Conservation (phyloP, 202 grass and related monocot genomes). For the Panicum hallii region DNA sequence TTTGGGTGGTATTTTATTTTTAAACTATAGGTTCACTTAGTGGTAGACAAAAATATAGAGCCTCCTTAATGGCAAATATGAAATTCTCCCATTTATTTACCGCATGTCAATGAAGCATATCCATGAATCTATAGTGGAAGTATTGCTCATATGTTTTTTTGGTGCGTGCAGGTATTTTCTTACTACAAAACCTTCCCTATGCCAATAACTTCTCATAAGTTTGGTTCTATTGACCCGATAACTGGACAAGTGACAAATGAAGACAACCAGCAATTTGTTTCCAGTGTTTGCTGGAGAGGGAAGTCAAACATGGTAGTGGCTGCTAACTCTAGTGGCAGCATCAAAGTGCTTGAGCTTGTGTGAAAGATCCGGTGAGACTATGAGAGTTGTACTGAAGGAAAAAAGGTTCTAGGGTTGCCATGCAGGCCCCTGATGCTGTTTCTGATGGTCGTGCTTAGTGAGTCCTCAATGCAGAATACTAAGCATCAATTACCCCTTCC, state of each 20-base stretch:
- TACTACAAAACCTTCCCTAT: slow-evolving; percentile 95
- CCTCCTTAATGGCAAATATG: not conserved
- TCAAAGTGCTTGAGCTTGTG: slow-evolving; percentile 94
- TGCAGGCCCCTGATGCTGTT: not conserved
- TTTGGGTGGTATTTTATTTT: not conserved
- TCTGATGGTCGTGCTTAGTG: not conserved
- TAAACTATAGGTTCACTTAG: not conserved
- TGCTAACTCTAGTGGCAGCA: slow-evolving; percentile 90
- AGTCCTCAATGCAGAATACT: slow-evolving; percentile 4
- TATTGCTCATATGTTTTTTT: slow-evolving; percentile 39
- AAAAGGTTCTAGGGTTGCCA: slow-evolving; percentile 24
- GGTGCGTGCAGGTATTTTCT: slow-evolving; percentile 82
- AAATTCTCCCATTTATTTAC: not conserved
- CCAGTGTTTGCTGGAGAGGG: slow-evolving; percentile 91
- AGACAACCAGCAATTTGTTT: slow-evolving; percentile 86
- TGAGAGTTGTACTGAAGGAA: slow-evolving; percentile 21
- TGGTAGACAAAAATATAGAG: not conserved
- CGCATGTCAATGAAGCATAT: slow-evolving; percentile 19
- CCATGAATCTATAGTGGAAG: slow-evolving; percentile 21
- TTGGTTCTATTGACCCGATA: slow-evolving; percentile 85
- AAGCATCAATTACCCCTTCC: slow-evolving; percentile 3
- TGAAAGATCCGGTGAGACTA: slow-evolving; percentile 49
- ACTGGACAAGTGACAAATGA: slow-evolving; percentile 86
- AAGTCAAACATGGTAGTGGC: slow-evolving; percentile 94
- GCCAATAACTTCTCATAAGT: slow-evolving; percentile 95